Evolutionary conservation across 768 basidiomycete genomes (phyloP).

Genomic region (Clathrus columnatus): DNA sequence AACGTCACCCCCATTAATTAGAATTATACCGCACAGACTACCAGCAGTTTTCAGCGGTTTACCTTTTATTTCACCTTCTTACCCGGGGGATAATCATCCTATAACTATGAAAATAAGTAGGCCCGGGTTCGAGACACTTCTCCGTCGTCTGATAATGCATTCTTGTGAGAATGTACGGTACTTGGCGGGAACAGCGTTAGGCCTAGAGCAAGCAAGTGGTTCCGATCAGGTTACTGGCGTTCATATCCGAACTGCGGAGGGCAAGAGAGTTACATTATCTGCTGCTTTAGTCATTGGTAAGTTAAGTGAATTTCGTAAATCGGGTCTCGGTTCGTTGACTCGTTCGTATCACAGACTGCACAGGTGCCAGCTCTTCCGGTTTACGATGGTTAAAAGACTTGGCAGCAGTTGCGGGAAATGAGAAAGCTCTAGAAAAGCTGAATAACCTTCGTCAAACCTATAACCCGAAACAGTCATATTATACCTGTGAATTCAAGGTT

Average conservation of each 20-base stretch:
- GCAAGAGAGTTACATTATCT: conserved; percentile 5
- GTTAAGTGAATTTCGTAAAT: not conserved
- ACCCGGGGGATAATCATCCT: not conserved
- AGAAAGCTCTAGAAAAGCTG: not conserved
- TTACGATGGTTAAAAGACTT: conserved; percentile 20
- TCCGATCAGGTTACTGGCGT: not conserved
- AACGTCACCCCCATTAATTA: not conserved
- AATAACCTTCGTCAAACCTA: conserved; percentile 17
- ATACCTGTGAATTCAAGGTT: conserved; percentile 15
- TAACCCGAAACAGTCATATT: conserved; percentile 21
- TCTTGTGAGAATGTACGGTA: conserved; percentile 18
- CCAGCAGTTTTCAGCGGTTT: not conserved
- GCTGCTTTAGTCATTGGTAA: conserved; percentile 20
- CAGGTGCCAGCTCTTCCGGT: conserved; percentile 22
- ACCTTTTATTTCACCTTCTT: not conserved
- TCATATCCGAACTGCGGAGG: not conserved
- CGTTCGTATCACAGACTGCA: conserved; percentile 21
- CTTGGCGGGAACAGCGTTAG: conserved; percentile 22
- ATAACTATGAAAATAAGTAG: conserved; percentile 14
- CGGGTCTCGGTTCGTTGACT: not conserved
- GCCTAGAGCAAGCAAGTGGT: conserved; percentile 15
- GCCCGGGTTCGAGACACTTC: conserved; percentile 22
- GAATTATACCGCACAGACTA: not conserved
- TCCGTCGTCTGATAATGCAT: conserved; percentile 22
- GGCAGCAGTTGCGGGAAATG: not conserved